Conservation (phyloP, 2,329 filamentous ascomycete genomes). For the Cladophialophora exuberans region DNA sequence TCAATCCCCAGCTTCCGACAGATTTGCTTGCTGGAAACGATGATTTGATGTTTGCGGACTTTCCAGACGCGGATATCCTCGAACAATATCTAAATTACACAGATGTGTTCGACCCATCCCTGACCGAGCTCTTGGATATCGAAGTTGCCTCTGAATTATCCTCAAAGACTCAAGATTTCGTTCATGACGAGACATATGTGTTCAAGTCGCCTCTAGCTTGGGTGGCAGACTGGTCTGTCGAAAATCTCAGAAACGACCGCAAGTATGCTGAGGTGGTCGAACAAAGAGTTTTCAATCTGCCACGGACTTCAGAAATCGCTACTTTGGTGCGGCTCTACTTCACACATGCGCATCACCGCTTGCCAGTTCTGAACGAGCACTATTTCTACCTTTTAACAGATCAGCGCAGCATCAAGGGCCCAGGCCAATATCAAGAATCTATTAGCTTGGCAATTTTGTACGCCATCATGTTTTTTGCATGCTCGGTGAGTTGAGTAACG, state of each 20-base stretch:
- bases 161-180: background rate
- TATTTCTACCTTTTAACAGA: slow-evolving; percentile 2
- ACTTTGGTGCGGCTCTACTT: background rate
- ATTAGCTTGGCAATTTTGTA: slow-evolving; percentile 14
- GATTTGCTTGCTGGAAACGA: background rate
- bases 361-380: slow-evolving; percentile 2
- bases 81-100: background rate
- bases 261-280: background rate
- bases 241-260: background rate
- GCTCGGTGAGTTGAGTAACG: background rate
- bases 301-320: background rate
- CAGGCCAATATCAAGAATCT: background rate
- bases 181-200: background rate
- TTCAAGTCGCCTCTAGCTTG: slow-evolving; percentile 7
- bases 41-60: background rate
- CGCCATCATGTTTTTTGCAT: background rate
- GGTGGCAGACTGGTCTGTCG: background rate
- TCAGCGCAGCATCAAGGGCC: background rate
- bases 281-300: slow-evolving; percentile 3
- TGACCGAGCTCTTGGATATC: background rate
- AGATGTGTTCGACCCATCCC: background rate
- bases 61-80: background rate
- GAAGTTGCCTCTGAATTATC: background rate
- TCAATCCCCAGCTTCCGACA: background rate
- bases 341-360: background rate